A percentile compares a stretch with the other conserved stretches of the same genome.
phyloP scores from a whole-genome alignment of 2,329 filamentous ascomycete genomes.

The Penicillium sp. region DNA sequence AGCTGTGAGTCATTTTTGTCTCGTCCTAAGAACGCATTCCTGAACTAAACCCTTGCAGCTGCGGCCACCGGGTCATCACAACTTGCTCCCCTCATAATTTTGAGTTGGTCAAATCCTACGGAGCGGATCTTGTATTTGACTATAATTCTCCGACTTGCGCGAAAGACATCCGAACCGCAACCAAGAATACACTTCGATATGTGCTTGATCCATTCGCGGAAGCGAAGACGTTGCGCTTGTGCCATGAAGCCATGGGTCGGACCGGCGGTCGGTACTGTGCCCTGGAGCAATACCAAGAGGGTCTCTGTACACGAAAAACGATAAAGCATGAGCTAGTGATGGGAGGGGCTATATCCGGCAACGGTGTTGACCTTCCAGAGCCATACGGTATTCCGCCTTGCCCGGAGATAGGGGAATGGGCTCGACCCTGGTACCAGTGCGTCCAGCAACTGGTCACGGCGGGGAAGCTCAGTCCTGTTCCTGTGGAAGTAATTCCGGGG shows the following conservation, averaged over 20 bases:
- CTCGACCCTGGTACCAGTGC: constrained; percentile 17
- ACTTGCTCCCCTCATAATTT: constrained; percentile 37
- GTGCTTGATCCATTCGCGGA: constrained; percentile 24
- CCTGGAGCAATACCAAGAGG: constrained; percentile 22
- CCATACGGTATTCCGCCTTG: constrained; percentile 20
- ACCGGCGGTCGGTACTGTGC: constrained; percentile 25
- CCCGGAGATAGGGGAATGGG: constrained; percentile 23
- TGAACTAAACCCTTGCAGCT: constrained; percentile 3
- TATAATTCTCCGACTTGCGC: constrained; percentile 35
- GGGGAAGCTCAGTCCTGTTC: constrained; percentile 15
- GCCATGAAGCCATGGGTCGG: constrained; percentile 20
- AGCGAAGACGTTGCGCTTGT: constrained; percentile 18
- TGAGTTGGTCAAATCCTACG: constrained; percentile 34
- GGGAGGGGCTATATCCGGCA: constrained; percentile 24
- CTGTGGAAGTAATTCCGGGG: constrained; percentile 11
- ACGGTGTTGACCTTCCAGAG: constrained; percentile 22
- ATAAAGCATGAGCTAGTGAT: constrained; percentile 25
- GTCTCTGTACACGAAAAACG: constrained; percentile 16
- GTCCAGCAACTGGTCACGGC: constrained; percentile 12
- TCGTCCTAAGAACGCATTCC: not conserved
- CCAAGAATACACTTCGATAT: constrained; percentile 33
- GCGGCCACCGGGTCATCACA: constrained; percentile 34
- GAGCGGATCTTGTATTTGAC: constrained; percentile 38
- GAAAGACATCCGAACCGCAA: constrained; percentile 31
- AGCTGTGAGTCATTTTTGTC: constrained; percentile 13